Base-by-base conservation (phyloP, 176 grass and related monocot genomes). In the Triticum timopheevii region DNA sequence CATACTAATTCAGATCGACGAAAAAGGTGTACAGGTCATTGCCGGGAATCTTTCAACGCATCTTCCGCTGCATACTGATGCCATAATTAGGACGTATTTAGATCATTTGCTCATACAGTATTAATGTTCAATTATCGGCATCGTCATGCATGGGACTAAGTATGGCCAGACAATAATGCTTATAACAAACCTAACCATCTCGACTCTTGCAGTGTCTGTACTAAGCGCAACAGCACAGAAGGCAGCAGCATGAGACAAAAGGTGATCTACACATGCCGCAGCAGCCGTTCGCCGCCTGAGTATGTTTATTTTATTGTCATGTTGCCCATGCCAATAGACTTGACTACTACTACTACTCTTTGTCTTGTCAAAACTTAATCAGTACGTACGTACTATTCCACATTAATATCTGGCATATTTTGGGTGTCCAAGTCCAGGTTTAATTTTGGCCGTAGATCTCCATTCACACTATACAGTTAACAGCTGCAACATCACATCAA, bases 241-340 rank as follows among this genome's bases (percentile, higher is more conserved):
- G 71, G 89, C 73, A 79, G 81, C 75, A 89, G 66, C 65, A 83
- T 83, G 40, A 86, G 73, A 90, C 80, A 82, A 90, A 74, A 39
- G 13, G 30, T 59, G 3, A 44, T 42, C 1, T 19, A 12, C 65
- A 31, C 24, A 86, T 78, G 83, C 61, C 65, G 17, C 54, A 9
- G 54, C 19, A 59, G 54, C 54, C 17, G 16, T 33, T 83, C 8
- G 39, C 40, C 77, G 88, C 54, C 83, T 68, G 2, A 34, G 5
- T 13, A 27, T 80, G 15, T 8, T 22, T 34, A 71, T 72, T 64
- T 33, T 78, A 50, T 86, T 73, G 65, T 13, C 84, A 83, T 79
- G 23, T 56, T 83, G 56, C 36, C 56, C 56, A 78, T 83, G 75
- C 44, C 63, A 86, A 86, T 39, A 39, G 15, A 52, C 52, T 11